phyloP scores from a whole-genome alignment of 2,329 filamentous ascomycete species.

The Alternaria infectoria region DNA sequence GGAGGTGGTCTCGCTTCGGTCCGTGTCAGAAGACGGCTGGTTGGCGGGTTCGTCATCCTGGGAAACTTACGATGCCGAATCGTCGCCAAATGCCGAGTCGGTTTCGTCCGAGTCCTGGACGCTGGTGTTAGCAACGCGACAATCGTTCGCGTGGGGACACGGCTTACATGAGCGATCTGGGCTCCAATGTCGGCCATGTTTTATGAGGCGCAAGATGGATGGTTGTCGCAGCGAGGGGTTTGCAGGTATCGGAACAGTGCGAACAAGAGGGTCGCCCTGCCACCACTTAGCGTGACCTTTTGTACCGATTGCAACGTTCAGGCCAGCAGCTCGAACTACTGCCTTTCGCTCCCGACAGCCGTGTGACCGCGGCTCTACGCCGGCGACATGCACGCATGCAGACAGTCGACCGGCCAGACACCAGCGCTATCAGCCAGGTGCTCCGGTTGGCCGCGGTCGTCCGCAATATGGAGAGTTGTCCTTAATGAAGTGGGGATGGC shows the following conservation, averaged over 20 bases:
- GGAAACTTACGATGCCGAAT: constrained; percentile 22
- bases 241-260: neutral
- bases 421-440: neutral
- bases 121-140: constrained; percentile 1
- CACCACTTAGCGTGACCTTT: neutral
- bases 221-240: neutral
- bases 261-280: neutral
- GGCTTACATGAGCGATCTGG: constrained; percentile 23
- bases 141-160: neutral
- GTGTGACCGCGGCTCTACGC: neutral
- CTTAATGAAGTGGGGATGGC: neutral
- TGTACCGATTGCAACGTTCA: neutral
- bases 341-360: neutral
- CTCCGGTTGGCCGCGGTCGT: neutral
- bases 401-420: neutral
- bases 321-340: neutral
- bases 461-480: neutral
- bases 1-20: constrained; percentile 29
- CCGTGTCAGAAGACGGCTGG: constrained; percentile 1
- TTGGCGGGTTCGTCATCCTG: no score
- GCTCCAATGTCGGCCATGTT: constrained; percentile 24
- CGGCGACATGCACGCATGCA: neutral
- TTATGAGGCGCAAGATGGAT: neutral
- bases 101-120: constrained; percentile 22
- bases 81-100: constrained; percentile 27